Evolutionary conservation across 768 basidiomycete genomes (phyloP).

Genomic region (Podaxis sp.): DNA sequence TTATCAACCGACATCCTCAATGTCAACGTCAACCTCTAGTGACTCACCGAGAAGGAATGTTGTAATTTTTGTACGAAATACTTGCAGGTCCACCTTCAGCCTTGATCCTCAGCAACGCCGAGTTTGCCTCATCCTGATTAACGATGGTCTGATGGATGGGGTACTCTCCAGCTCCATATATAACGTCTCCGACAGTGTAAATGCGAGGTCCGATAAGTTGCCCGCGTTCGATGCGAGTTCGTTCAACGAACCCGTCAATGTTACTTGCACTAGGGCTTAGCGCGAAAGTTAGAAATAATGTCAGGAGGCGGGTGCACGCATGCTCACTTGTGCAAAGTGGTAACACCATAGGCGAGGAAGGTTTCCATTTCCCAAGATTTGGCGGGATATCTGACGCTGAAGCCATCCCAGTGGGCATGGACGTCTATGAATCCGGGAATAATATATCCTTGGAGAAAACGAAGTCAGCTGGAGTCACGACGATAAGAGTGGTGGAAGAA

Average conservation of each 20-base stretch:
- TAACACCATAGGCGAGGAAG: constrained; percentile 76
- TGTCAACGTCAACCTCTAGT: neutral
- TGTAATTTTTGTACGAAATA: constrained; percentile 81
- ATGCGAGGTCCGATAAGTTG: constrained; percentile 70
- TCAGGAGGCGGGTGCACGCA: neutral
- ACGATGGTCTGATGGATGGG: constrained; percentile 62
- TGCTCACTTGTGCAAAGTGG: constrained; percentile 72
- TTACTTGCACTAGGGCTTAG: constrained; percentile 64
- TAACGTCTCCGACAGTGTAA: constrained; percentile 65
- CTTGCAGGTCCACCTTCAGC: constrained; percentile 69
- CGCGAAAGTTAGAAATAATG: neutral
- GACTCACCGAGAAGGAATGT: constrained; percentile 60
- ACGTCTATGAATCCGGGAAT: constrained; percentile 76
- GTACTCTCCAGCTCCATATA: constrained; percentile 54
- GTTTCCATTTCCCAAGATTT: constrained; percentile 75
- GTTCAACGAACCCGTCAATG: constrained; percentile 63
- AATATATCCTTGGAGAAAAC: constrained; percentile 48
- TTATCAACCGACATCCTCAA: neutral
- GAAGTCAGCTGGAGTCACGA: neutral
- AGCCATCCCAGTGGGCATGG: constrained; percentile 73
- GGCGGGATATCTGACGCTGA: constrained; percentile 51
- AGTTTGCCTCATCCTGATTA: constrained; percentile 58
- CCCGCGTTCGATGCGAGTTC: constrained; percentile 67
- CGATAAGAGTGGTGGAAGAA: neutral
- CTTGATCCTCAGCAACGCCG: constrained; percentile 67